Percentiles rank a stretch among this genome's conserved stretches.
Evolutionary conservation across 1,139 yeast species (phyloP).

Genomic region (Pichia terricola): DNA sequence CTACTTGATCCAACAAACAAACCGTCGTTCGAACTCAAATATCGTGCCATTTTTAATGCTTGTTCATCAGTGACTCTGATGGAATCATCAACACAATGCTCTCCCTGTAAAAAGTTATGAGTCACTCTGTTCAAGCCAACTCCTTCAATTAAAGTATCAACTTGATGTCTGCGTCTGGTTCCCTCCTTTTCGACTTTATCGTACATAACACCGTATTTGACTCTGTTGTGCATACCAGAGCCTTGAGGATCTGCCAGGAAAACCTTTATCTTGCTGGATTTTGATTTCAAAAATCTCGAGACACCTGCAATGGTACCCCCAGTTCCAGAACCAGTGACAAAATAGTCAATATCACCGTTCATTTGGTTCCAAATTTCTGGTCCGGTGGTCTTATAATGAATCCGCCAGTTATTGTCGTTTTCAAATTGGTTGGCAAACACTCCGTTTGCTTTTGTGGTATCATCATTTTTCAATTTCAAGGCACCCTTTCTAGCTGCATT

Average conservation of each 20-base stretch:
- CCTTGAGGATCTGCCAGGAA: conserved; percentile 94
- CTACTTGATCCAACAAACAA: conserved; percentile 86
- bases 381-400: conserved; percentile 77
- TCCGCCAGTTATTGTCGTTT: conserved; percentile 80
- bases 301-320: conserved; percentile 89
- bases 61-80: conserved; percentile 69
- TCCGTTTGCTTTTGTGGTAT: conserved; percentile 38
- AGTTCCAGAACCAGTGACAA: conserved; percentile 70
- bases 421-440: conserved; percentile 95
- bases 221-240: conserved; percentile 76
- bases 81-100: conserved; percentile 63
- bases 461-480: conserved; percentile 37
- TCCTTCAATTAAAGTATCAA: conserved; percentile 90
- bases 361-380: conserved; percentile 80
- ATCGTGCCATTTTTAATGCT: conserved; percentile 84
- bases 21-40: conserved; percentile 73
- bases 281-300: conserved; percentile 56
- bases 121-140: conserved; percentile 86
- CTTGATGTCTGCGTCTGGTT: conserved; percentile 89
- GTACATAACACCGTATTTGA: conserved; percentile 89
- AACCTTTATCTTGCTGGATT: conserved; percentile 29
- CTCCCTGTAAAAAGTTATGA: conserved; percentile 68
- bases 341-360: conserved; percentile 54
- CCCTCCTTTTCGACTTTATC: conserved; percentile 86
- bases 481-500: conserved; percentile 74